Evolutionary conservation across 2,329 filamentous ascomycete species (phyloP).

Genomic region (Septoria linicola): DNA sequence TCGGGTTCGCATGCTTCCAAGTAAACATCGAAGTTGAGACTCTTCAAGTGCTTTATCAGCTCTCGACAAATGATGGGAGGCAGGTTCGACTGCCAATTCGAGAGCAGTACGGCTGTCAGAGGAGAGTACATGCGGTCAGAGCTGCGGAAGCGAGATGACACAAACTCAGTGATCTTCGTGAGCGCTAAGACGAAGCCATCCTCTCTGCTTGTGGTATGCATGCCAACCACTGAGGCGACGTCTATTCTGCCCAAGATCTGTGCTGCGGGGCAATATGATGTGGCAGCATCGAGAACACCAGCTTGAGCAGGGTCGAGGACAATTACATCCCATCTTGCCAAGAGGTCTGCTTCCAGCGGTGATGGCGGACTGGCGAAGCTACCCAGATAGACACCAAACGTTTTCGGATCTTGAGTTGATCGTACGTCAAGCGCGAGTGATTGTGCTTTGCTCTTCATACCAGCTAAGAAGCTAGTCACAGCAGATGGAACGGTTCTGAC

Average conservation of each 20-base stretch:
- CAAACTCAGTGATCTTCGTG: constrained; percentile 14
- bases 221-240: constrained; percentile 13
- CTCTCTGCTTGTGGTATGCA: not conserved
- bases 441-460: constrained; percentile 4
- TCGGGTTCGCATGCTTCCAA: constrained; percentile 44
- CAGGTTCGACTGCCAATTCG: constrained; percentile 43
- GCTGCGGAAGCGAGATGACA: constrained; percentile 25
- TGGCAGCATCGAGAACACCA: constrained; percentile 27
- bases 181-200: constrained; percentile 6
- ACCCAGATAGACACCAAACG: constrained; percentile 35
- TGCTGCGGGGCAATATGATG: constrained; percentile 25
- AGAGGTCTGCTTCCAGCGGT: constrained; percentile 19
- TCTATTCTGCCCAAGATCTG: constrained; percentile 29
- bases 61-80: constrained; percentile 33
- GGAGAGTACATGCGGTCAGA: constrained; percentile 36
- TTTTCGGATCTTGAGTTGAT: constrained; percentile 15
- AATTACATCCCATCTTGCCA: constrained; percentile 31
- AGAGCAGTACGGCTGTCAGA: constrained; percentile 46
- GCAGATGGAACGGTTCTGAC: not conserved
- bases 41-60: constrained; percentile 38
- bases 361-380: constrained; percentile 27
- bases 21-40: constrained; percentile 44
- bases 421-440: not conserved
- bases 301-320: constrained; percentile 29
- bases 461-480: not conserved